Evolutionary conservation across 2,329 filamentous ascomycete species (phyloP).

Genomic region (Penicillium glabrum): DNA sequence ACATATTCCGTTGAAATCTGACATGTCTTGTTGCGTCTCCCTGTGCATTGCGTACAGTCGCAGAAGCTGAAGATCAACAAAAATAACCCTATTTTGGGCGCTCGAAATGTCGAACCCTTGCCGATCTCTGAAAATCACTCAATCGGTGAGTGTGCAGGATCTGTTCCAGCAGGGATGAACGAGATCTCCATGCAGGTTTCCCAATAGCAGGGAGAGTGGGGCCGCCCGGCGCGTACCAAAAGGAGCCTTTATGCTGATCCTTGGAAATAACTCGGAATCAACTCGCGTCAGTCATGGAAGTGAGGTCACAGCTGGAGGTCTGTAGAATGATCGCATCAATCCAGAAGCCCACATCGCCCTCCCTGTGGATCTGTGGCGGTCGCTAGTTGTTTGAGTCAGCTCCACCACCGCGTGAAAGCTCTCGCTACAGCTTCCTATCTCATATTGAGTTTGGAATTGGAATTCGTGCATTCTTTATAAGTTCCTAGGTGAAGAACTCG

Average conservation of each 20-base stretch:
- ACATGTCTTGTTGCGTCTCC: not conserved
- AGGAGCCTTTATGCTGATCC: not conserved
- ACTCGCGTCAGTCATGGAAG: not conserved
- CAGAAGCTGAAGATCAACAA: too few species aligned
- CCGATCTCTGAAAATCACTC: not conserved
- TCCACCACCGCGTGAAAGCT: not conserved
- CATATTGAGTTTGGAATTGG: not conserved
- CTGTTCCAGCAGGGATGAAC: not conserved
- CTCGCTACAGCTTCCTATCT: not conserved
- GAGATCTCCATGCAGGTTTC: not conserved
- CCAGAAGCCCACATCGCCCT: not conserved
- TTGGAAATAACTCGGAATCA: not conserved
- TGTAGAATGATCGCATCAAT: not conserved
- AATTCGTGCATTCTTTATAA: constrained; percentile 2
- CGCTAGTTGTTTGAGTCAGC: not conserved
- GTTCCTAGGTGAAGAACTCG: not conserved
- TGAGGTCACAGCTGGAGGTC: not conserved
- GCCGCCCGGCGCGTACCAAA: too few species aligned
- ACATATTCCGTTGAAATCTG: not conserved
- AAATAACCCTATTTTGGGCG: too few species aligned
- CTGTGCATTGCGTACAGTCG: too few species aligned
- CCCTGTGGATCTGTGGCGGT: not conserved
- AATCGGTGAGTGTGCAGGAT: not conserved
- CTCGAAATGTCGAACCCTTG: not conserved
- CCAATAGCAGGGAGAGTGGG: not conserved